A percentile compares a stretch with the other conserved stretches of the same genome.
Evolutionary conservation across 257 asterid species (phyloP).

Genomic region (Craterostigma plantagineum): DNA sequence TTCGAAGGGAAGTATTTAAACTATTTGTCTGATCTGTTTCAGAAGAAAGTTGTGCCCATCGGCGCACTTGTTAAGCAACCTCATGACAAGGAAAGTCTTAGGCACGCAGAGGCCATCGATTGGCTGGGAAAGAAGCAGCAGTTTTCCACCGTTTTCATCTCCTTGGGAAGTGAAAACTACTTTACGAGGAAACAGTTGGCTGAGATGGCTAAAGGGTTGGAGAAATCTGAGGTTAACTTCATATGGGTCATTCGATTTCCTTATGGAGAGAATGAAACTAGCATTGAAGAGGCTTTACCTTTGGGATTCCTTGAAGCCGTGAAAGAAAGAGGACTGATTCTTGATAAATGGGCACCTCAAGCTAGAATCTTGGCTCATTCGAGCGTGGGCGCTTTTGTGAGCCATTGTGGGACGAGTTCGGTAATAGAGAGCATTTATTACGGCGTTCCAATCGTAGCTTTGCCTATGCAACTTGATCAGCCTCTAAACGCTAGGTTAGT

Average conservation of each 20-base stretch:
- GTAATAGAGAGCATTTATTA: constrained; percentile 14
- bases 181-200: constrained; percentile 9
- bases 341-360: constrained; percentile 17
- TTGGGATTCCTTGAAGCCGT: constrained; percentile 14
- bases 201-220: constrained; percentile 16
- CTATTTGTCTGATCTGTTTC: constrained; percentile 11
- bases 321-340: constrained; percentile 11
- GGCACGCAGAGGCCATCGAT: constrained; percentile 6
- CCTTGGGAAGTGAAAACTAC: constrained; percentile 20
- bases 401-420: constrained; percentile 34
- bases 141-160: constrained; percentile 12
- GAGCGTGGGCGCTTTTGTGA: constrained; percentile 13
- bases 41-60: constrained; percentile 10
- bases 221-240: constrained; percentile 8
- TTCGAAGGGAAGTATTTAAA: constrained; percentile 17
- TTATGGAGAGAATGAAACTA: background rate
- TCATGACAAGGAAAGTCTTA: background rate
- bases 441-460: constrained; percentile 21
- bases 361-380: constrained; percentile 9
- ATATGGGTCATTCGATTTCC: constrained; percentile 16
- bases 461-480: constrained; percentile 20
- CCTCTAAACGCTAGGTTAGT: constrained; percentile 14
- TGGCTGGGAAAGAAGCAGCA: constrained; percentile 13
- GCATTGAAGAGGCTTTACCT: constrained; percentile 9
- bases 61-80: constrained; percentile 11